Evolutionary conservation across 192 early-diverging fungal genomes (phyloP).

Genomic region (Mortierella antarctica): DNA sequence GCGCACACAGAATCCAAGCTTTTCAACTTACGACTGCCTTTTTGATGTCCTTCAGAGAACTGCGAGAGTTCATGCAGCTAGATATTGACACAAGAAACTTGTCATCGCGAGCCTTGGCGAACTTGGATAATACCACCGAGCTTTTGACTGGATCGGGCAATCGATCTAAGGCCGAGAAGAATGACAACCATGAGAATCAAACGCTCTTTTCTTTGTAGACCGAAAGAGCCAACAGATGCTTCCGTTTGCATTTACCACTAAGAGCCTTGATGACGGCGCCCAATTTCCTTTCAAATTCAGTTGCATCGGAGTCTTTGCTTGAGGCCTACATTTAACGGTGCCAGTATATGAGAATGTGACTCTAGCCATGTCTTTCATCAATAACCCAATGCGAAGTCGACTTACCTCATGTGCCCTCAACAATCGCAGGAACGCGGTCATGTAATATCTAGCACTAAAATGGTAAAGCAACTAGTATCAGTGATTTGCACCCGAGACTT

Average conservation of each 20-base stretch:
- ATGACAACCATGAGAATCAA: neutral
- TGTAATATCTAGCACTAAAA: constrained; percentile 65
- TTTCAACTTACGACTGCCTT: constrained; percentile 65
- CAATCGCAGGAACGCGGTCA: constrained; percentile 67
- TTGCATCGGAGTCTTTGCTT: constrained; percentile 50
- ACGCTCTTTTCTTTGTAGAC: too few relatives aligned
- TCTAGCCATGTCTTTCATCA: neutral
- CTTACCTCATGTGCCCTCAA: constrained; percentile 72
- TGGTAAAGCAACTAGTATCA: neutral
- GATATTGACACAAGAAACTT: constrained; percentile 74
- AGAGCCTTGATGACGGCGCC: constrained; percentile 65
- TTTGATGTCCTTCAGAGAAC: constrained; percentile 76
- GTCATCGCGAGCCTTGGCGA: constrained; percentile 74
- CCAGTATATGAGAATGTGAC: neutral
- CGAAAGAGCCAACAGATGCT: too few relatives aligned
- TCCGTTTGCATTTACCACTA: constrained; percentile 53
- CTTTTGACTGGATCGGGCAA: constrained; percentile 77
- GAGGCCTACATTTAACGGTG: neutral
- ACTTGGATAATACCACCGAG: constrained; percentile 71
- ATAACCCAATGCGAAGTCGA: neutral
- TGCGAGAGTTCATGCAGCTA: constrained; percentile 76
- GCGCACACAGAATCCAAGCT: too few relatives aligned
- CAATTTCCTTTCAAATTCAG: constrained; percentile 60
- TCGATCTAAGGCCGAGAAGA: constrained; percentile 36
- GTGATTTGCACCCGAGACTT: neutral